Base-by-base conservation (phyloP, 2,329 filamentous ascomycete species). In the Cladosporium sp. region DNA sequence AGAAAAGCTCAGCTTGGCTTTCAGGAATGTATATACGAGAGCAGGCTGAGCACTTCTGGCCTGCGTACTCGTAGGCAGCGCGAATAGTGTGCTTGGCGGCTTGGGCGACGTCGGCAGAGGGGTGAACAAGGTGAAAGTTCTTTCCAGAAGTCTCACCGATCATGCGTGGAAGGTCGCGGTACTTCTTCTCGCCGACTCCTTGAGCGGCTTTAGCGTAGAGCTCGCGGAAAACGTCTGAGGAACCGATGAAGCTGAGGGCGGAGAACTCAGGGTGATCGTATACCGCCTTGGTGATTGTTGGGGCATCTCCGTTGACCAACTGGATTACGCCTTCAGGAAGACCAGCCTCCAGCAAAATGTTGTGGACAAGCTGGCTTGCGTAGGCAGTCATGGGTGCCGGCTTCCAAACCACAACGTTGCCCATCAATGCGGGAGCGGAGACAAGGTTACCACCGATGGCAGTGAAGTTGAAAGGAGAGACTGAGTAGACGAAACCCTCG, bases 341-440 rank as follows among this genome's bases (percentile, higher is more conserved):
- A 35, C 92, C 92, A 22, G 92, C 90, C 73, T 97, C 92, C 20
- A 93, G 75, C 13, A 97, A 78, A 67, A 96, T 94, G 67, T 91
- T 79, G 75, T 95, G 91, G 38, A 95, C 76, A 50, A 97, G 76
- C 82, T 86, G 94, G 75, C 91, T 95, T 55, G 87, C 90, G n/a
- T 86, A 85, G 55, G 96, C 86, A 32, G 91, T 88, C 13, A 77
- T 85, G 59, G 92, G 88, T 12, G 88, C 93, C n/a, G 91, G 91
- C 77, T 97, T 97, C 91, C 91, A 97, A 40, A 97, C 73, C 4
- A 95, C 89, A 1, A 96, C 92, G 69, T 97, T 97, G 52, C 91
- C 91, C 76, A 96, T 84, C 49, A 96, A 74, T 1, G 89, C 90
- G 12, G 92, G 90, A 1, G 88, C 85, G 41, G 82, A 85, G 13